Conservation (phyloP, 768 basidiomycete genomes). For the Termitomyces sp. region DNA sequence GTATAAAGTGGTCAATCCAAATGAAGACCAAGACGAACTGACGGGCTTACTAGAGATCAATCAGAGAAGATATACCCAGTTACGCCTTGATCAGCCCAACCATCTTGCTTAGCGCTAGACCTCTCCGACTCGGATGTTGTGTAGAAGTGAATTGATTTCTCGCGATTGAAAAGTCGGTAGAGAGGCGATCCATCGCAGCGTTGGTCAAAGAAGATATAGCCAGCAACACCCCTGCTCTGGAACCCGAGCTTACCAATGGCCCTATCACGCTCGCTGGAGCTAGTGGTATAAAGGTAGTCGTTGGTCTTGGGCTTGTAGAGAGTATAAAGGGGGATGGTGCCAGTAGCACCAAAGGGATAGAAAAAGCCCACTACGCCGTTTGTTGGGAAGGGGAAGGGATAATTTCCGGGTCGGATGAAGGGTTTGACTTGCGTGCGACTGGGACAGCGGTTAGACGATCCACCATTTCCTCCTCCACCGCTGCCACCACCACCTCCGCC, state of each 20-base stretch:
- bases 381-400: constrained; percentile 5
- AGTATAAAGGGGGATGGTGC: constrained; percentile 7
- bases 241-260: constrained; percentile 7
- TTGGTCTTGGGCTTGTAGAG: constrained; percentile 10
- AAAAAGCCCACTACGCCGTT: constrained; percentile 6
- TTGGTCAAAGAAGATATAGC: constrained; percentile 8
- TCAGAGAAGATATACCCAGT: constrained; percentile 10
- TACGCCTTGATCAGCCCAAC: constrained; percentile 14
- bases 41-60: neutral
- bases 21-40: too few species aligned
- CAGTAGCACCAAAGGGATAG: neutral
- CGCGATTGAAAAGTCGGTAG: constrained; percentile 14
- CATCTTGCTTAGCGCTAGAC: constrained; percentile 1
- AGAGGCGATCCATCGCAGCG: constrained; percentile 14
- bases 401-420: constrained; percentile 7
- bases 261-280: constrained; percentile 5
- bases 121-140: constrained; percentile 12
- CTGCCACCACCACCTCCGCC: neutral
- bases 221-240: constrained; percentile 7
- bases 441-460: constrained; percentile 6
- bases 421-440: neutral
- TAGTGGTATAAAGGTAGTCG: constrained; percentile 16
- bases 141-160: constrained; percentile 11
- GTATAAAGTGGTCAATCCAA: neutral
- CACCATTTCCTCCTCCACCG: neutral